A percentile compares a stretch with the other conserved stretches of the same genome.
phyloP scores from a whole-genome alignment of 2,329 filamentous ascomycete species.

The Penicillium sp. region DNA sequence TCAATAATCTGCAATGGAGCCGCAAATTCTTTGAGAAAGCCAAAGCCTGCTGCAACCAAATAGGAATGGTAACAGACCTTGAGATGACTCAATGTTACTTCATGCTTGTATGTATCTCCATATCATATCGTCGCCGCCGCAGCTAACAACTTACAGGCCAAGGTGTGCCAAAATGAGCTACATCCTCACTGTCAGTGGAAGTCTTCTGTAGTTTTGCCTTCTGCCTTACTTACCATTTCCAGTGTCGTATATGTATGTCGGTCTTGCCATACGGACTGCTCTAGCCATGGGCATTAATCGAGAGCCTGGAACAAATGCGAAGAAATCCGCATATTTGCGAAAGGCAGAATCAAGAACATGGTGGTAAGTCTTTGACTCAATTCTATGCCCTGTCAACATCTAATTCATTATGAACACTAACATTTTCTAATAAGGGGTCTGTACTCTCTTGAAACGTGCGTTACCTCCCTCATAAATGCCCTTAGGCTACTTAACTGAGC shows the following conservation, averaged over 20 bases:
- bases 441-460: neutral
- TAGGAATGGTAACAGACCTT: neutral
- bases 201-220: neutral
- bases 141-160: neutral
- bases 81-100: neutral
- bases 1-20: neutral
- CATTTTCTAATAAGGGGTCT: neutral
- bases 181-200: neutral
- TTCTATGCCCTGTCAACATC: neutral
- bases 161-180: neutral
- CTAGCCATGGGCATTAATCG: neutral
- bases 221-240: neutral
- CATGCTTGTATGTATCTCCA: neutral
- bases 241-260: neutral
- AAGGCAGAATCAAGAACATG: neutral
- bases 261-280: neutral
- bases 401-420: neutral
- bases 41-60: neutral
- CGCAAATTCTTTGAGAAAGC: neutral
- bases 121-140: neutral
- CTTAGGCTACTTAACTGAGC: neutral
- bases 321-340: neutral
- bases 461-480: neutral
- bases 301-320: neutral
- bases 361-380: neutral